A percentile compares a stretch with the other conserved stretches of the same genome.
phyloP scores from a whole-genome alignment of 2,329 filamentous ascomycete species.

The Boeremia exigua region DNA sequence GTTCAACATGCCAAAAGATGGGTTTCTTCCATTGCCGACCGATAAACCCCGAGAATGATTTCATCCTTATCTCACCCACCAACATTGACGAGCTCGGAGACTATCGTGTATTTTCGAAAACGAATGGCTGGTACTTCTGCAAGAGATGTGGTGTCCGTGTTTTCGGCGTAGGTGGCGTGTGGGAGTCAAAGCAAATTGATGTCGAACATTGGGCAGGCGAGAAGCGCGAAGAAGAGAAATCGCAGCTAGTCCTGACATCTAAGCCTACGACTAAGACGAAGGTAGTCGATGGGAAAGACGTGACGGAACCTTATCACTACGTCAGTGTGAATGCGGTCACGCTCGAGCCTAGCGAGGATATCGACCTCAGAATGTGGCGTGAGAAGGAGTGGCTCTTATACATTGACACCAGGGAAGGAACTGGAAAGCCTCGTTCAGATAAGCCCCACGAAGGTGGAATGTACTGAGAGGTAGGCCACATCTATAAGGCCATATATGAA shows the following conservation, averaged over 20 bases:
- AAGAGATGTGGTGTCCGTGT: slow-evolving; percentile 54
- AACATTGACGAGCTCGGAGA: slow-evolving; percentile 47
- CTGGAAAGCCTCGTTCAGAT: background rate
- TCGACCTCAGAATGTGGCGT: slow-evolving; percentile 42
- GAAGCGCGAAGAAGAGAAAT: slow-evolving; percentile 15
- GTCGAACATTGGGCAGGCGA: slow-evolving; percentile 29
- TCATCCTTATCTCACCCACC: slow-evolving; percentile 54
- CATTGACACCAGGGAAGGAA: slow-evolving; percentile 25
- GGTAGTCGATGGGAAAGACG: slow-evolving; percentile 21
- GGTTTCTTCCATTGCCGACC: slow-evolving; percentile 56
- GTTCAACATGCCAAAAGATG: slow-evolving; percentile 57
- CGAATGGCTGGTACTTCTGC: slow-evolving; percentile 56
- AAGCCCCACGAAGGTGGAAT: slow-evolving; percentile 16
- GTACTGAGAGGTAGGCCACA: slow-evolving; percentile 11
- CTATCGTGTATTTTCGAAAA: slow-evolving; percentile 47
- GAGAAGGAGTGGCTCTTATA: slow-evolving; percentile 45
- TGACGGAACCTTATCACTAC: slow-evolving; percentile 28
- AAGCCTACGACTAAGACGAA: slow-evolving; percentile 17
- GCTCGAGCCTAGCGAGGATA: slow-evolving; percentile 33
- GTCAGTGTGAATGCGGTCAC: slow-evolving; percentile 45
- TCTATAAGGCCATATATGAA: background rate
- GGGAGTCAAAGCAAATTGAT: slow-evolving; percentile 30
- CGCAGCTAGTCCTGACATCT: slow-evolving; percentile 31
- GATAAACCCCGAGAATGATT: slow-evolving; percentile 49
- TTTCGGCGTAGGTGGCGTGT: slow-evolving; percentile 47